Evolutionary conservation across 1,284 basidiomycete genomes (phyloP), one percentile per base, ranked within the genome.

Genomic region (Baeospora myosura): DNA sequence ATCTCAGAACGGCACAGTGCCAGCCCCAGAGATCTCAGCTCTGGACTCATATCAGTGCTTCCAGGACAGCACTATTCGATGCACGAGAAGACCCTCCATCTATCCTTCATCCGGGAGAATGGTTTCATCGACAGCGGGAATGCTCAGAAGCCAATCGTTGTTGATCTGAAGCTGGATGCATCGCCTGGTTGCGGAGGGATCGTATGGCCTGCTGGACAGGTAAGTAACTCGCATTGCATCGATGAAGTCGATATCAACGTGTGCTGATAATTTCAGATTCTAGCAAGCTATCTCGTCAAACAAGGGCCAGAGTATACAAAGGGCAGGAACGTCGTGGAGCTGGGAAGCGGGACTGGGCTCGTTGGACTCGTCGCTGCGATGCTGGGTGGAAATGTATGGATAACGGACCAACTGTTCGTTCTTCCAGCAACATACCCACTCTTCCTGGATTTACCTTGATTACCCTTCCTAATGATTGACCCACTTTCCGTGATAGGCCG

Each of bases 171-270:
- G 24, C 72, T 91, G 2, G 88, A 93, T 57, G 80, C 88, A 22
- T 74, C 78, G 30, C 86, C 83, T 17, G 92, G 92, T 2, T 96
- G 93, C 58, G 92, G 92, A 11, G 92, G 92, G 0, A 76, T 92
- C 36, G 81, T 90, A 8, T 96, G 92, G 92, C 90, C 89, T 3
- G 87, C 92, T 10, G 92, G 91, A 48, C 80, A 93, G 74, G 91
- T 92, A 49, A 48, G 71, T 56, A 47, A 12, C 45, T 49, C 26
- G 11, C 16, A 56, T 53, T 49, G 48, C 52, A 41, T 46, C 54
- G 26, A 45, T 46, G n/a, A 22, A 20, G 16, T 38, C 31, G 14
- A 37, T 25, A 29, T 39, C 10, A 16, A 36, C 12, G 22, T 5
- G n/a, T n/a, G n/a, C n/a, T n/a, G n/a, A n/a, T n/a, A n/a, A n/a